Evolutionary conservation across 352 stramenopile genomes (phyloP).

Genomic region (Globisporangium recalcitrans): DNA sequence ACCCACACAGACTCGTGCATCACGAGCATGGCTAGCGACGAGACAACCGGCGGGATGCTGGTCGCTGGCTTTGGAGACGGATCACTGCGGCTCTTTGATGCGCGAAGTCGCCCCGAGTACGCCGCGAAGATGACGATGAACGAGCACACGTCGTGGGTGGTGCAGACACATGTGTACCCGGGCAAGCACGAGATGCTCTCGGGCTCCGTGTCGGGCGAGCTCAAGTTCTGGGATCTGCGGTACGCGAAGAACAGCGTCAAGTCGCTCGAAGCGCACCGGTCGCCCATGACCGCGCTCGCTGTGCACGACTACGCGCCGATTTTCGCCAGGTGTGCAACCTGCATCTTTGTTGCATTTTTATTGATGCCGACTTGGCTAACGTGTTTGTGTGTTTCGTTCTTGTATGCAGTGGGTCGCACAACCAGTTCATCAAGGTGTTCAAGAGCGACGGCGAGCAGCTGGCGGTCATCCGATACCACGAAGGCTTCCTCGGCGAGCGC

Average conservation of each 20-base stretch:
- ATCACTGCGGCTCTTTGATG: slow-evolving; percentile 92
- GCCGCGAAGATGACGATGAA: slow-evolving; percentile 66
- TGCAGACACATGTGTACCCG: slow-evolving; percentile 85
- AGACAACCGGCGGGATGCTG: slow-evolving; percentile 70
- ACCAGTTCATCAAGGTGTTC: slow-evolving; percentile 99
- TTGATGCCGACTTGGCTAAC: neutral
- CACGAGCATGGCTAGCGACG: slow-evolving; percentile 84
- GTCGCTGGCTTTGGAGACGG: slow-evolving; percentile 94
- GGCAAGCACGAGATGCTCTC: slow-evolving; percentile 89
- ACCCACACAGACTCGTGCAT: slow-evolving; percentile 90
- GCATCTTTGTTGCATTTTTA: slow-evolving; percentile 1
- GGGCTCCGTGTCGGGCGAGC: slow-evolving; percentile 90
- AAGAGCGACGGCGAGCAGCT: slow-evolving; percentile 86
- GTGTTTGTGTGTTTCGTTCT: neutral
- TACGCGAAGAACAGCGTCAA: slow-evolving; percentile 77
- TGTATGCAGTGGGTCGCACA: slow-evolving; percentile 90
- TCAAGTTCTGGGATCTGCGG: slow-evolving; percentile 97
- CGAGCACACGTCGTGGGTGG: slow-evolving; percentile 95
- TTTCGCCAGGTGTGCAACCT: slow-evolving; percentile 77
- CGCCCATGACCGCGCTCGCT: slow-evolving; percentile 94
- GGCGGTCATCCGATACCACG: slow-evolving; percentile 91
- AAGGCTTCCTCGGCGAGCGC: slow-evolving; percentile 94
- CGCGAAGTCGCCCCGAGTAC: slow-evolving; percentile 73
- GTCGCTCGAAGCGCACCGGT: slow-evolving; percentile 87
- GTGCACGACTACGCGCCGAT: slow-evolving; percentile 95